phyloP scores from a whole-genome alignment of 2,329 filamentous ascomycete species.

The Colletotrichum sp. region DNA sequence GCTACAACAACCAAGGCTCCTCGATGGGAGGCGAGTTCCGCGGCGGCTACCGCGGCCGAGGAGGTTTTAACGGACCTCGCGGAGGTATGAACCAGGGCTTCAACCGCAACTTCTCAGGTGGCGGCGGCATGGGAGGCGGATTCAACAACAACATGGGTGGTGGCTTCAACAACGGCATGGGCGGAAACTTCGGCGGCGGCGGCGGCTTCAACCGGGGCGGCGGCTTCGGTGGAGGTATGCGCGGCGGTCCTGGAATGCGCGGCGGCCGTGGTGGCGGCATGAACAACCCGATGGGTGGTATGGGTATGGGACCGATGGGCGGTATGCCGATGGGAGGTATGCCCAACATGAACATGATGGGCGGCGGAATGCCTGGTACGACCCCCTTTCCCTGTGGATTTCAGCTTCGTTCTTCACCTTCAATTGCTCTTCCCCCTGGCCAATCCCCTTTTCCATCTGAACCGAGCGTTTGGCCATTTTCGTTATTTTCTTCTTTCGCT shows the following conservation, averaged over 20 bases:
- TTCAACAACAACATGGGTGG: constrained; percentile 46
- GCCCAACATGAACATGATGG: constrained; percentile 54
- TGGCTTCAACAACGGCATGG: constrained; percentile 55
- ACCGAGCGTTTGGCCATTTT: background rate
- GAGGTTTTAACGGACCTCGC: constrained; percentile 50
- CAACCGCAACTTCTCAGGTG: constrained; percentile 36
- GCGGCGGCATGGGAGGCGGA: constrained; percentile 45
- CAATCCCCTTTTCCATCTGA: background rate
- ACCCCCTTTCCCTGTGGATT: constrained; percentile 9
- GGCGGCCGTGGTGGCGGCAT: constrained; percentile 44
- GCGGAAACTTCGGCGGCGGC: constrained; percentile 49
- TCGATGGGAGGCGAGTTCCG: constrained; percentile 51
- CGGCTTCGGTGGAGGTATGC: constrained; percentile 55
- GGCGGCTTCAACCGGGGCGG: constrained; percentile 54
- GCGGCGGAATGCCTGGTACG: constrained; percentile 62
- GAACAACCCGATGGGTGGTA: constrained; percentile 58
- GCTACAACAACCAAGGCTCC: constrained; percentile 54
- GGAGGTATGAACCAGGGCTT: constrained; percentile 53
- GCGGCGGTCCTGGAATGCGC: constrained; percentile 43
- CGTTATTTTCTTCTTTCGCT: background rate
- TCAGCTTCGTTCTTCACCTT: background rate
- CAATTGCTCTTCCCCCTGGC: background rate
- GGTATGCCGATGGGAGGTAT: constrained; percentile 61
- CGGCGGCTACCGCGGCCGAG: constrained; percentile 58
- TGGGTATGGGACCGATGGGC: constrained; percentile 48